A percentile compares a stretch with the other conserved stretches of the same genome.
Conservation (phyloP, 106 monocot genomes). For the Dioscorea zingiberensis region DNA sequence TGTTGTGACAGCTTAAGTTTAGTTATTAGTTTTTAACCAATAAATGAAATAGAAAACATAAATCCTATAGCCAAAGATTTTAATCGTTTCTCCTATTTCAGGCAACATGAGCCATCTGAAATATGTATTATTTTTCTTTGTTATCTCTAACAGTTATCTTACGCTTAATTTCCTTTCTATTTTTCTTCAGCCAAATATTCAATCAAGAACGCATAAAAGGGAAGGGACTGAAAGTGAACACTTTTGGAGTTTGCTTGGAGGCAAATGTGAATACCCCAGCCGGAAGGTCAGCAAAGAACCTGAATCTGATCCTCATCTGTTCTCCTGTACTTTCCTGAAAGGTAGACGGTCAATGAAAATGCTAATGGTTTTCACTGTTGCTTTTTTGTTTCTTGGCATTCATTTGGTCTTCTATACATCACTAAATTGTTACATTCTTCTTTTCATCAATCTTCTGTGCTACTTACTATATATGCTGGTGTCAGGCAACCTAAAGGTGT, state of each 20-base stretch:
- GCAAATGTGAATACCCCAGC: slow-evolving; percentile 69
- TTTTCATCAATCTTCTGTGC: background rate
- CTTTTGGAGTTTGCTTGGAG: slow-evolving; percentile 81
- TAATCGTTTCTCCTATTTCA: too few relatives aligned
- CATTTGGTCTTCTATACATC: background rate
- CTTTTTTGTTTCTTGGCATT: background rate
- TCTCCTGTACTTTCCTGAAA: slow-evolving; percentile 58
- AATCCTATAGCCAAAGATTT: too few relatives aligned
- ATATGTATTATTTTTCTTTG: background rate
- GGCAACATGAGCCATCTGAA: too few relatives aligned
- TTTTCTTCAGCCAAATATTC: slow-evolving; percentile 59
- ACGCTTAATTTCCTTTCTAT: too few relatives aligned
- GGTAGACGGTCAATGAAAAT: slow-evolving; percentile 22
- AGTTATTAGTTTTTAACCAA: too few relatives aligned
- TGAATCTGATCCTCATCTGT: slow-evolving; percentile 78
- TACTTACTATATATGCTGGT: background rate
- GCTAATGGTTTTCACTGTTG: background rate
- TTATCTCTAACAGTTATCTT: too few relatives aligned
- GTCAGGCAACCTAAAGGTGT: slow-evolving; percentile 62
- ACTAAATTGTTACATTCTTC: too few relatives aligned
- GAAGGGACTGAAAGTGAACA: slow-evolving; percentile 80
- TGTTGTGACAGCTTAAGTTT: too few relatives aligned
- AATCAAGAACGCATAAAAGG: slow-evolving; percentile 66
- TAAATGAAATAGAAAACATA: too few relatives aligned
- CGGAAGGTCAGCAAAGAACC: slow-evolving; percentile 62